Base-by-base conservation (phyloP, 306 rosid species). In the Albizia julibrissin region DNA sequence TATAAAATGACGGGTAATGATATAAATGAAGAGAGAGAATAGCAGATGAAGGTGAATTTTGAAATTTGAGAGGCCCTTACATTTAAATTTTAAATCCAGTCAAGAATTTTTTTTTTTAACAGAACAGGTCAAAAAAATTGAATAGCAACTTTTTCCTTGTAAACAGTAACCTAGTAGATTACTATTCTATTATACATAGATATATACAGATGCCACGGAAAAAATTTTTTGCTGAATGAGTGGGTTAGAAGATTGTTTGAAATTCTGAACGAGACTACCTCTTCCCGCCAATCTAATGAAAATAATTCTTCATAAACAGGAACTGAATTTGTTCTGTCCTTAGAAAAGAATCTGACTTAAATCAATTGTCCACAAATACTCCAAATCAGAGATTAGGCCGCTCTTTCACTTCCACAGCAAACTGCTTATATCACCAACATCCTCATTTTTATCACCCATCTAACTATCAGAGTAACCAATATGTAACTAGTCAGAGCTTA, bases 221-320 rank as follows among this genome's bases (percentile, higher is more conserved):
- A 76, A 84, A 43, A 47, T 14, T 2, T 4, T 75, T 22, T 76
- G 73, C 65, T 27, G 22, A 64, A 58, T 44, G 31, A 19, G 56
- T 33, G 44, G 58, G 76, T 80, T 18, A 78, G 64, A 69, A 58
- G 40, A n/a, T 72, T 74, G 29, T 24, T 72, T 15, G 12, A 34
- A 39, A 74, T 26, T 14, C 69, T 34, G 78, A 79, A 75, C n/a
- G 21, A 70, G 54, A 56, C 37, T 70, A 56, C 67, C 46, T 22
- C 39, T 70, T 43, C 42, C 50, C 1, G 27, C 52, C 84, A 94
- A 86, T 92, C 96, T 7, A 24, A 7, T 19, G 61, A 21, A 86
- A 90, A 92, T 16, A 94, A 85, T 86, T 82, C 93, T 80, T 91
- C 93, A 10, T 90, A 66, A 83, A 69, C 56, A 44, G 76, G 83